Base-by-base conservation (phyloP, 768 basidiomycete species). In the Daedalea quercina region DNA sequence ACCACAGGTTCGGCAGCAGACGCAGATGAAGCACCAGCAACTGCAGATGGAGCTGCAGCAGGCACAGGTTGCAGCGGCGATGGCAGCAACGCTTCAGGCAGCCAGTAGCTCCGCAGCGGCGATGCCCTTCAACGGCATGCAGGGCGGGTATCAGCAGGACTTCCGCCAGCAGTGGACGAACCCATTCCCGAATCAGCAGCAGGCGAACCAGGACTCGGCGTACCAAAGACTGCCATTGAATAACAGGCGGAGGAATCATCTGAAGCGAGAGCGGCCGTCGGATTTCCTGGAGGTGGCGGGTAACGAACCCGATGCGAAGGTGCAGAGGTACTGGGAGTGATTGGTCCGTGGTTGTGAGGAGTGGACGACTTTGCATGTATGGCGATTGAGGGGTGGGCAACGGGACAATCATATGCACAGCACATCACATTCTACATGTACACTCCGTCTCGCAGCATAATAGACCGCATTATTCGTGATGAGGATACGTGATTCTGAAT, bases 171-270 rank as follows among this genome's bases (percentile, higher is more conserved):
- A 62, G 34, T 78, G 74, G 71, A 69, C 72, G 57, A 76, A 74
- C 59, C 74, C 76, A 53, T 87, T 76, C 64, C 59, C 75, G 44
- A 81, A 78, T 56, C 85, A 88, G 61, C 85, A 87, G 65, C 76
- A 78, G 26, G 76, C 77, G 47, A 75, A 76, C 6, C 81, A 83
- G 62, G 90, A 92, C 56, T 91, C 89, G 6, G 86, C 90, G n/a
- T 92, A 93, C 65, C 90, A 93, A 65, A 76, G 90, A 33, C 63
- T 90, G 46, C 90, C 90, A 26, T 69, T 93, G 50, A 92, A 91
- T 62, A 90, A 88, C 61, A 76, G 90, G 54, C 77, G 90, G 50
- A 73, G 87, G 63, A 82, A 82, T 48, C 45, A 51, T 59, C 62
- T 88, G 58, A 91, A 93, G 69, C 78, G 90, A 9, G 90, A 92